Evolutionary conservation across 257 asterid species (phyloP).

Genomic region (Misopates orontium): DNA sequence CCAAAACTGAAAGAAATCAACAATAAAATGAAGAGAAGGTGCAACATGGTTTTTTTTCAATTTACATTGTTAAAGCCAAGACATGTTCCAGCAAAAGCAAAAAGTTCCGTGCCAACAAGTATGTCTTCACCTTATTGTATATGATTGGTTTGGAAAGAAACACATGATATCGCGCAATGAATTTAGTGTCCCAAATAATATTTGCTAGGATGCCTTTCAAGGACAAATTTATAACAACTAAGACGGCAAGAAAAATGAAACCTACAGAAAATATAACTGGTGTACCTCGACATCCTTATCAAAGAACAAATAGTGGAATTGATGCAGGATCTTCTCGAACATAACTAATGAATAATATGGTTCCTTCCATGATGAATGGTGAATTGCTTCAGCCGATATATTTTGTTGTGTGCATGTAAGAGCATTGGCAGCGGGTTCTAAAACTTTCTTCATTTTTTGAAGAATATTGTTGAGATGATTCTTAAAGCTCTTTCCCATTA

Average conservation of each 20-base stretch:
- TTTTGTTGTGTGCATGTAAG: constrained; percentile 38
- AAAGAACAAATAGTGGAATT: constrained; percentile 52
- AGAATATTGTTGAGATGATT: constrained; percentile 46
- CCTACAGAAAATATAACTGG: constrained; percentile 7
- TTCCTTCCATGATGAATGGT: constrained; percentile 83
- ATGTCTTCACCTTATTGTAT: not conserved
- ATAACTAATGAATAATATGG: constrained; percentile 82
- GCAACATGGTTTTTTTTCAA: not conserved
- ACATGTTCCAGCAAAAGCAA: not conserved
- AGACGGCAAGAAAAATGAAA: not conserved
- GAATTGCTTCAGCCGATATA: constrained; percentile 44
- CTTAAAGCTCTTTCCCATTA: constrained; percentile 50
- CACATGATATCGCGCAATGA: too few species aligned
- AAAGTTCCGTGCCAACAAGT: not conserved
- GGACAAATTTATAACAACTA: not conserved
- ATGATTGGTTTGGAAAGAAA: too few species aligned
- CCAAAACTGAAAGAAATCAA: not conserved
- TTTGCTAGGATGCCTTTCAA: not conserved
- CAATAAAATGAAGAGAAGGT: not conserved
- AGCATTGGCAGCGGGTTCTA: constrained; percentile 53
- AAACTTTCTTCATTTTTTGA: constrained; percentile 54
- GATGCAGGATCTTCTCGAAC: constrained; percentile 74
- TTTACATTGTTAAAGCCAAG: not conserved
- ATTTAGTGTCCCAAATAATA: not conserved
- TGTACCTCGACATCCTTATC: constrained; percentile 70